Base-by-base conservation (phyloP, 371 early-diverging fungal species). In the Circinella umbellata region DNA sequence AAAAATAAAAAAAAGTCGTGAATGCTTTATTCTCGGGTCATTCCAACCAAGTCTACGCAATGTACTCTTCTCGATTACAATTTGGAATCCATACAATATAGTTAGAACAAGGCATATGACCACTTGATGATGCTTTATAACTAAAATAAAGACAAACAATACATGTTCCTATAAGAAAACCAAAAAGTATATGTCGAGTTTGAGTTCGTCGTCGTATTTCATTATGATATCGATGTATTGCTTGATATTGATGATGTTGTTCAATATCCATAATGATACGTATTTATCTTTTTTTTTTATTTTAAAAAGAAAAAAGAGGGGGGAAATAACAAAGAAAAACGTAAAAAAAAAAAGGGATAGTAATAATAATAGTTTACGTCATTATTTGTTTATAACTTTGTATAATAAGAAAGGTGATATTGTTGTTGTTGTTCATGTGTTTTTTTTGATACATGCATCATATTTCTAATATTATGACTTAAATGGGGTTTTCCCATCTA, bases 31-130 rank as follows among this genome's bases (percentile, higher is more conserved):
- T 20, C 6, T 5, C 8, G 17, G 34, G 6, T 34, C 60, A 14
- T n/a, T 38, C 4, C 27, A 27, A 27, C 27, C 27, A 27, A 27
- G 27, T 27, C 27, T 14, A 46, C 7, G 62, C 60, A 66, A 65
- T 37, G 47, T 70, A 74, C 60, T 74, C 42, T 38, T 74, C 64
- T 18, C 54, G 61, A 38, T 64, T 68, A 27, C 74, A 74, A 53
- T 55, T 49, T 36, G 74, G 74, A 18, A 74, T 60, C 74, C 74
- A 74, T 3, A 74, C 27, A 47, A 74, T 69, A 64, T 65, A 59
- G 39, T 67, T 65, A 4, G 74, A 62, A 49, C 74, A 74, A 15
- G 67, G 70, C 49, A 66, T 39, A 27, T 35, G 36, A 13, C 53
- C 68, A 8, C 13, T 55, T 8, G 66, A 64, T 4, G 74, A 74